Base-by-base conservation (phyloP, 768 basidiomycete species). In the Chlorophyllum brunneum region DNA sequence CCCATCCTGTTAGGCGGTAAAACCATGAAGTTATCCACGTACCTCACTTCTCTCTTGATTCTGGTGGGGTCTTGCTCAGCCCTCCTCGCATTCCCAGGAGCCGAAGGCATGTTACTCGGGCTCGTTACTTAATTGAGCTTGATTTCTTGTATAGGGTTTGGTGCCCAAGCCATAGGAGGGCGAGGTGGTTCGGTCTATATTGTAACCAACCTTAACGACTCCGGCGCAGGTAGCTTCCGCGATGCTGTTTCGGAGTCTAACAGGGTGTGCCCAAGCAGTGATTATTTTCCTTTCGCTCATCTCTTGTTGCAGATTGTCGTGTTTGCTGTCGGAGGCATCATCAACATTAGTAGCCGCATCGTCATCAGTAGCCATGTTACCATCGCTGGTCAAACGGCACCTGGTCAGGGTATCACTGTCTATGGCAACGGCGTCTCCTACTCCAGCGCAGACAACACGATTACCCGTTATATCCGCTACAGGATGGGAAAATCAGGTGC, bases 361-460 rank as follows among this genome's bases (percentile, higher is more conserved):
- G 66, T 70, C 27, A 58, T 70, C 27, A 68, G 64, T 43, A 59
- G 56, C 16, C 61, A 65, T 47, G 59, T 67, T 20, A 66, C 61
- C 1, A 69, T 70, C 16, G 66, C 65, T 30, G 68, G 69, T 3
- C 67, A 70, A 50, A 70, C 68, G n/a, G 68, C 69, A 16, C 69
- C 69, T 22, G 69, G 69, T 13, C 67, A 68, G 58, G 69, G 68
- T n/a, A 70, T 70, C 23, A 70, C 68, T 18, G 63, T 70, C 37
- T 68, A 67, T 48, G 68, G 68, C 8, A 69, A 70, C 43, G 67
- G 66, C 24, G 48, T 67, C 37, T 66, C 65, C 10, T 68, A 68
- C 37, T 70, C 68, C 4, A 54, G 48, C 6, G 65, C 68, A 10
- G 45, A 58, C 42, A 64, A 70, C 51, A 66, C 65, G 10, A 67